Percentiles rank a stretch among this genome's conserved stretches.
Evolutionary conservation across 1,284 basidiomycete genomes (phyloP).

Genomic region (Limonomyces culmigenus): DNA sequence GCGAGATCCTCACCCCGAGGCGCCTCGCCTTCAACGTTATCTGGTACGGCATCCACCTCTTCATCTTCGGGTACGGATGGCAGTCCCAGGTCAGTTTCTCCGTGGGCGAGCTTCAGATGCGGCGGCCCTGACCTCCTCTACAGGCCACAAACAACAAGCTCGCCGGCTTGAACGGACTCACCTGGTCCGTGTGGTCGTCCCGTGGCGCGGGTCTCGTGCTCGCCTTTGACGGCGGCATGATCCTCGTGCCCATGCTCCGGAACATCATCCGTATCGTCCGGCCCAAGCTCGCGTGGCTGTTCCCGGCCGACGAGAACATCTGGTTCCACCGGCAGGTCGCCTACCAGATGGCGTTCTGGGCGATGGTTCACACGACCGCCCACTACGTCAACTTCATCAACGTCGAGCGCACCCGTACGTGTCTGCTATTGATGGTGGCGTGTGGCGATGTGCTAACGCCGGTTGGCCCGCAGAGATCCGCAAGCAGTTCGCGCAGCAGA

Average conservation of each 20-base stretch:
- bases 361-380: constrained; percentile 74
- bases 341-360: constrained; percentile 78
- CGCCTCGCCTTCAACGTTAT: constrained; percentile 58
- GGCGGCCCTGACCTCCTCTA: background rate
- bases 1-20: constrained; percentile 44
- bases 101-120: background rate
- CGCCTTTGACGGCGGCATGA: constrained; percentile 67
- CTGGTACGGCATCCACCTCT: constrained; percentile 60
- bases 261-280: constrained; percentile 70
- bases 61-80: constrained; percentile 67
- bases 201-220: constrained; percentile 78
- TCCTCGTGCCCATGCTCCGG: constrained; percentile 73
- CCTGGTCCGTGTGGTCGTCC: constrained; percentile 72
- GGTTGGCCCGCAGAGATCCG: constrained; percentile 55
- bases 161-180: constrained; percentile 57
- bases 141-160: constrained; percentile 47
- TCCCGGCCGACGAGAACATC: constrained; percentile 82
- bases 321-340: constrained; percentile 89
- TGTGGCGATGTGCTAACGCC: background rate
- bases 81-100: constrained; percentile 43
- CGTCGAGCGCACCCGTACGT: constrained; percentile 61
- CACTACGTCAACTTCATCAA: constrained; percentile 89
- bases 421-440: constrained; percentile 1
- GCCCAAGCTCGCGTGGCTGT: constrained; percentile 57
- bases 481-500: constrained; percentile 52